Evolutionary conservation across 2,329 filamentous ascomycete species (phyloP).

Genomic region (Verruconis gallopava): DNA sequence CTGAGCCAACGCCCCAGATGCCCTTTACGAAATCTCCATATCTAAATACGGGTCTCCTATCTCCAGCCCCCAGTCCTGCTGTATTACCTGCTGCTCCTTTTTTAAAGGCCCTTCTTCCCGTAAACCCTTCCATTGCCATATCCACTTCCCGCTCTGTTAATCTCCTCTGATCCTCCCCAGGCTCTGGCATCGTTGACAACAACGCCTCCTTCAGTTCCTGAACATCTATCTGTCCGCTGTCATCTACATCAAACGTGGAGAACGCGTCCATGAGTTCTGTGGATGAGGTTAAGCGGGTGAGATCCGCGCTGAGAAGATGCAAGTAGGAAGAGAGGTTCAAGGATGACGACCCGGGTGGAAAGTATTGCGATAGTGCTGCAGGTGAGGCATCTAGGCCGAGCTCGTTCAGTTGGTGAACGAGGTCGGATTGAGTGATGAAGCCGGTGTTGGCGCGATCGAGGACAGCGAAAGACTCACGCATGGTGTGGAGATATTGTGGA

Average conservation of each 20-base stretch:
- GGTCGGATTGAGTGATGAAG: slow-evolving; percentile 65
- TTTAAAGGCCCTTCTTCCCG: slow-evolving; percentile 69
- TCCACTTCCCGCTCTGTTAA: slow-evolving; percentile 68
- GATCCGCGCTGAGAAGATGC: slow-evolving; percentile 61
- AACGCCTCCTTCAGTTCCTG: slow-evolving; percentile 71
- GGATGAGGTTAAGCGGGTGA: slow-evolving; percentile 62
- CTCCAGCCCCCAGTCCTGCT: slow-evolving; percentile 4
- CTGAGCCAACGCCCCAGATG: slow-evolving; percentile 20
- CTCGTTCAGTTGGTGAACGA: slow-evolving; percentile 77
- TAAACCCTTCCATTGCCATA: slow-evolving; percentile 76
- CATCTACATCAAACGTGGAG: slow-evolving; percentile 89
- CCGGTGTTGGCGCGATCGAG: slow-evolving; percentile 84
- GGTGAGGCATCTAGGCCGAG: slow-evolving; percentile 65
- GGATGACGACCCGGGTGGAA: slow-evolving; percentile 50
- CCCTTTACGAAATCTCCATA: slow-evolving; percentile 78
- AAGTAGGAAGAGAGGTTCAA: slow-evolving; percentile 79
- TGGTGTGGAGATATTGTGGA: slow-evolving; percentile 67
- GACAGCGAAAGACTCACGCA: slow-evolving; percentile 89
- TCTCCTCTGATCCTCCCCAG: slow-evolving; percentile 44
- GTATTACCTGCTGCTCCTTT: slow-evolving; percentile 35
- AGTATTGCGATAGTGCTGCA: slow-evolving; percentile 66
- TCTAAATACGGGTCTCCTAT: slow-evolving; percentile 62
- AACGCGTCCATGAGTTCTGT: slow-evolving; percentile 80
- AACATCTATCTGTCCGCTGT: slow-evolving; percentile 84
- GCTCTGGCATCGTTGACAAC: slow-evolving; percentile 67